Evolutionary conservation across 345 rosid species (phyloP), one percentile per base, ranked within the genome.

Genomic region (Aquilaria malaccensis): DNA sequence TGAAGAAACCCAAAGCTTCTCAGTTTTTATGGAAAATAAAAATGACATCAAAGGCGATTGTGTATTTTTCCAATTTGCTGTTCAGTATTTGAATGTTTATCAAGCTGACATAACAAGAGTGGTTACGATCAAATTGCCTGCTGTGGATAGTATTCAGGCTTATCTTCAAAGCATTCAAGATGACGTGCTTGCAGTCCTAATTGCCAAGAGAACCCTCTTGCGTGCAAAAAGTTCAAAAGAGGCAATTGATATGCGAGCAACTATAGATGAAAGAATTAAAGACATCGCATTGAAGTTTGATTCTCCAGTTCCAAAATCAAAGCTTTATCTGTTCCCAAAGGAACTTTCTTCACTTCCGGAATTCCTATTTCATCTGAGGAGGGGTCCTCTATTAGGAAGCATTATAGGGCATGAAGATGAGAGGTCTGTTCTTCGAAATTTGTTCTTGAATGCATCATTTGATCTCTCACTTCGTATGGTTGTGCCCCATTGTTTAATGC

Each of bases 351-450:
- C 68, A 41, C 81, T 95, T 51, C 91, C 97, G 4, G 99, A 91
- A 74, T 72, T 82, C 56, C 82, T 95, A 63, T 95, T 95, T 72
- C 97, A 91, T 77, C 97, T 95, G 64, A 83, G 80, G 76, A 82
- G 97, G 66, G 93, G 99, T 30, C 95, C 96, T 46, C 76, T 95
- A 58, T 74, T 95, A 55, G 99, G 99, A 80, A 91, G 75, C 87
- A 91, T 95, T 74, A 75, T 95, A 62, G 97, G 99, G 59, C 96
- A 88, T 70, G 97, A 95, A 74, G 99, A 95, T 77, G 97, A 95
- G 81, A 85, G 97, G 66, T 88, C 96, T 7, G 89, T 86, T 33
- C 74, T 95, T 46, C 80, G 96, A 62, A 88, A 84, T 77, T 62
- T 91, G 81, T 91, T 91, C 81, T 76, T 95, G 46, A 88, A 88